A percentile compares a stretch with the other conserved stretches of the same genome.
phyloP scores from a whole-genome alignment of 495 filamentous ascomycete species.

The Staphylotrichum tortipilum region DNA sequence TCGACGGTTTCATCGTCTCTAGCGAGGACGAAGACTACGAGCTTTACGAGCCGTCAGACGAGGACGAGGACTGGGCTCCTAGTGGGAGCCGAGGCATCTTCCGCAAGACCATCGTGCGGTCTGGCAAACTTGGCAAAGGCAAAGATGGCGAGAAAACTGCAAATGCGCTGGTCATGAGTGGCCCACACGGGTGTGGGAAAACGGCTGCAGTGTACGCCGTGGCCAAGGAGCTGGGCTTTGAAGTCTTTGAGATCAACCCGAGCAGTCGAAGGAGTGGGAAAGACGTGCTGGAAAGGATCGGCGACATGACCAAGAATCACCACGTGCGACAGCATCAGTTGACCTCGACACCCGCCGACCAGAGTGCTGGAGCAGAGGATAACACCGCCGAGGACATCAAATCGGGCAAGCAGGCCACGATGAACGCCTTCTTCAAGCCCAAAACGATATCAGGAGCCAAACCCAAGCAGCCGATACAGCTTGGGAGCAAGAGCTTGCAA shows the following conservation, averaged over 20 bases:
- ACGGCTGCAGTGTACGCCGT: slow-evolving; percentile 87
- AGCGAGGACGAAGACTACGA: slow-evolving; percentile 74
- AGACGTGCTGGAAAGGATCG: slow-evolving; percentile 84
- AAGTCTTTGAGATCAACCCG: slow-evolving; percentile 90
- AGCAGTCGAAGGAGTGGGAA: slow-evolving; percentile 75
- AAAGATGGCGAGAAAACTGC: slow-evolving; percentile 38
- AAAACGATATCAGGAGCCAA: slow-evolving; percentile 21
- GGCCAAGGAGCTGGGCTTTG: slow-evolving; percentile 90
- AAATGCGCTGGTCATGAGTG: slow-evolving; percentile 74
- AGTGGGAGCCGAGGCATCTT: slow-evolving; percentile 28
- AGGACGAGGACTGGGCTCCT: slow-evolving; percentile 48
- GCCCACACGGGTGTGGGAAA: slow-evolving; percentile 86
- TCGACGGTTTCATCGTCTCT: slow-evolving; percentile 79
- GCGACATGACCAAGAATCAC: slow-evolving; percentile 95
- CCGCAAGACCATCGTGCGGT: slow-evolving; percentile 57
- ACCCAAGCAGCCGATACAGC: slow-evolving; percentile 18
- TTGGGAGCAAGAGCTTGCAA: slow-evolving; percentile 4
- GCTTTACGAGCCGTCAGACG: slow-evolving; percentile 63
- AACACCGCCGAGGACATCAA: slow-evolving; percentile 50
- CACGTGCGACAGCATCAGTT: slow-evolving; percentile 51
- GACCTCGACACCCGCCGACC: slow-evolving; percentile 7
- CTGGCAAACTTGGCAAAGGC: slow-evolving; percentile 38
- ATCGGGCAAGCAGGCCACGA: slow-evolving; percentile 62
- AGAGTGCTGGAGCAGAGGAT: slow-evolving; percentile 25
- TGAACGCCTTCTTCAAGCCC: slow-evolving; percentile 73